Evolutionary conservation across 768 basidiomycete species (phyloP), one percentile per base, ranked within the genome.

Genomic region (Heimioporus sp.): DNA sequence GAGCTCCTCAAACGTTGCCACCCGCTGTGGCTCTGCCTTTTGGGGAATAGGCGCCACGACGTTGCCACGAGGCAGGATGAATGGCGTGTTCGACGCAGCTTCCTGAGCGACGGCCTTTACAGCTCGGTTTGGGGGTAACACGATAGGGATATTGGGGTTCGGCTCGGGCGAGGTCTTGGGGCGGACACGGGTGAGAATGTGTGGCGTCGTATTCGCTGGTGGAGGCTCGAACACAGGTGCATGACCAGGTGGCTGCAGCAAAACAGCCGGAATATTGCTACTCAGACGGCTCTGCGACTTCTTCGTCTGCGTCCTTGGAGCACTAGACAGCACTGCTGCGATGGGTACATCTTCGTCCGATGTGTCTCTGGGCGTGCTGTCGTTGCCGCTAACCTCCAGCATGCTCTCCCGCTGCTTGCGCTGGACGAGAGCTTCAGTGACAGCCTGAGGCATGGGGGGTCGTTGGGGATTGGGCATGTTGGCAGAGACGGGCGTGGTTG

Each of bases 1-100:
- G 31, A 96, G 76, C 65, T 96, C 92, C 68, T 95, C 93, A 65
- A 89, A 91, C 2, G 92, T 92, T 52, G 83, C 80, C 24, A 85
- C 80, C 15, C 87, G 83, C 37, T 73, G 68, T 4, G 66, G 57
- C 21, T 76, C 72, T 3, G 81, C 74, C 20, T 73, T 72, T 57
- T 81, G 80, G 11, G 85, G 82, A 35, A 69, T 56, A 6, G 73
- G 73, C 17, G 74, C 61, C 5, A 67, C 66, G 13, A 67, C 65
- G 49, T 67, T 72, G n/a, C 70, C 65, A 15, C 81, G 80, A 34
- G 80, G 79, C 39, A 80, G 62, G 38, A 71, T 75, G 20, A 71
- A 68, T 0, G 79, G 61, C 59, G 73, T 32, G 73, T 80, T 60
- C 72, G 73, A 58, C 20, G 56, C 24, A 34, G 66, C 15, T 35